phyloP scores from a whole-genome alignment of 345 rosid genomes.

The Leavenworthia alabamica region DNA sequence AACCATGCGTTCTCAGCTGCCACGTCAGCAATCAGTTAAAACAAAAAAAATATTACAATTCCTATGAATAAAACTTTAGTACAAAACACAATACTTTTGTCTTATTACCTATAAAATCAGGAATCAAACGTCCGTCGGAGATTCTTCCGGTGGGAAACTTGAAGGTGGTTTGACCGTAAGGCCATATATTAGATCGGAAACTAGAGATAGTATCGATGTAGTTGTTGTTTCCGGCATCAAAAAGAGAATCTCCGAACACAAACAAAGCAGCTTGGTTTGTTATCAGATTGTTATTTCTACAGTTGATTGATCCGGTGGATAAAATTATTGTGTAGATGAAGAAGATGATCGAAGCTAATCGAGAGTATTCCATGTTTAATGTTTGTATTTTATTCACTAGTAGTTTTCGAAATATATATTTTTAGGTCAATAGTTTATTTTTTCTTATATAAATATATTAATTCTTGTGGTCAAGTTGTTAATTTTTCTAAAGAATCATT shows the following conservation, averaged over 20 bases:
- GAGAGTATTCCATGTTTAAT: background rate
- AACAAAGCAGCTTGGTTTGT: constrained; percentile 32
- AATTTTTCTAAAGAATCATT: background rate
- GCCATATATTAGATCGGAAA: constrained; percentile 23
- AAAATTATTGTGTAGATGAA: background rate
- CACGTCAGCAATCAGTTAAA: background rate
- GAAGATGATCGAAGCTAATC: background rate
- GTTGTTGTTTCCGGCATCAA: constrained; percentile 47
- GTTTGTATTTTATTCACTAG: background rate
- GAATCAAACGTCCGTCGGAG: constrained; percentile 37
- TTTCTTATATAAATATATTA: background rate
- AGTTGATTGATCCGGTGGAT: background rate
- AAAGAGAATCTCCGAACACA: constrained; percentile 45
- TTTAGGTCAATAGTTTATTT: background rate
- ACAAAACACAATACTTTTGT: background rate
- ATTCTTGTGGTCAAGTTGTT: background rate
- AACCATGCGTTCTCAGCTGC: constrained; percentile 41
- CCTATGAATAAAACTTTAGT: background rate
- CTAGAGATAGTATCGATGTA: constrained; percentile 22
- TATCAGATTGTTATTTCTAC: background rate
- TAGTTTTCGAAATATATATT: background rate
- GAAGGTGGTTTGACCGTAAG: constrained; percentile 40
- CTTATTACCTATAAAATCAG: constrained; percentile 37
- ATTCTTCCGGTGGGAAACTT: constrained; percentile 36
- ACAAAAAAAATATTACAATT: background rate